Evolutionary conservation across 164 flowering plant species (phyloP).

Genomic region (Tetracentron sinense): DNA sequence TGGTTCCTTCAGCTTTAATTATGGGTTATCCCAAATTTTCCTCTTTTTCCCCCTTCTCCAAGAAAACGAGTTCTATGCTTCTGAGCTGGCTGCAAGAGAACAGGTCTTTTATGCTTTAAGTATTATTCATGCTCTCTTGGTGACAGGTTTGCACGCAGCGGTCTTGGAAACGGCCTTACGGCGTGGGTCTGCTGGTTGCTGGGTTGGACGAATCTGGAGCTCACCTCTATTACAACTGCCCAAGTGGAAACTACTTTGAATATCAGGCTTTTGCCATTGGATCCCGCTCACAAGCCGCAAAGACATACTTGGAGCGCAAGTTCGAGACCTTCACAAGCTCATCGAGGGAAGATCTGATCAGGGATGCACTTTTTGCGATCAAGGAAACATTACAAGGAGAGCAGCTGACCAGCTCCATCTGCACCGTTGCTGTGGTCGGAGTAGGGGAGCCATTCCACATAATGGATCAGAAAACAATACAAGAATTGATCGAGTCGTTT

Average conservation of each 20-base stretch:
- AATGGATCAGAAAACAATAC: conserved; percentile 60
- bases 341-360: conserved; percentile 77
- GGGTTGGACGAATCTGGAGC: conserved; percentile 83
- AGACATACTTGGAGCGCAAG: conserved; percentile 70
- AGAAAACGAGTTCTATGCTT: neutral
- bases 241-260: conserved; percentile 81
- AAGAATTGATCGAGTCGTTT: conserved; percentile 60
- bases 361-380: conserved; percentile 79
- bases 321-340: conserved; percentile 52
- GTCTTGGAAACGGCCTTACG: conserved; percentile 94
- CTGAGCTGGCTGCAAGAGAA: neutral
- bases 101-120: neutral
- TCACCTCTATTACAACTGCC: conserved; percentile 71
- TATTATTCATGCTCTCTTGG: conserved; percentile 7
- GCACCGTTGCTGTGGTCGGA: conserved; percentile 86
- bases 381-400: conserved; percentile 93
- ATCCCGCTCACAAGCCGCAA: conserved; percentile 84
- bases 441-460: conserved; percentile 67
- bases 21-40: too few relatives aligned
- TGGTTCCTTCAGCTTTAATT: too few relatives aligned
- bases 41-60: neutral
- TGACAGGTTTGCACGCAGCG: conserved; percentile 85
- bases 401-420: conserved; percentile 73
- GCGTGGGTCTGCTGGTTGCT: conserved; percentile 88
- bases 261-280: conserved; percentile 86